A percentile compares a stretch with the other conserved stretches of the same genome.
These are phyloP conservation scores for Alternaria incomplexa DNA, from an alignment of 2,329 filamentous ascomycete species.

Conservation along the genomic window DNA sequence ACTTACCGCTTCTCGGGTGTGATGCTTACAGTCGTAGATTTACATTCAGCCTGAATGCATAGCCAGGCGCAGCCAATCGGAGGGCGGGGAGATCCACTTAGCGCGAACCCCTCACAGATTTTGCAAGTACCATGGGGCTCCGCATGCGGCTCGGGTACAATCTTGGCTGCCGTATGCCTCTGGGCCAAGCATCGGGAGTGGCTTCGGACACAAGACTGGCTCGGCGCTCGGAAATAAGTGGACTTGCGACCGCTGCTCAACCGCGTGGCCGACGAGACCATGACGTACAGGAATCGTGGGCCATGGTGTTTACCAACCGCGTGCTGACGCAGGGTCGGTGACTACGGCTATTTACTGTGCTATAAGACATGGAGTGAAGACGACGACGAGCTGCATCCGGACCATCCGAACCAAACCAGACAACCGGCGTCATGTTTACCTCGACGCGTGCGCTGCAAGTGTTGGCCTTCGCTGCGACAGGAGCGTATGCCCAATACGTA, in stretches of 20 bases:
- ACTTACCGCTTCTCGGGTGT: background rate
- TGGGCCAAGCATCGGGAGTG: slow-evolving; percentile 14
- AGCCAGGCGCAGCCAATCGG: slow-evolving; percentile 21
- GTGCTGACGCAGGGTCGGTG: background rate
- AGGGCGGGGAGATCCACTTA: background rate
- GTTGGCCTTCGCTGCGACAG: slow-evolving; percentile 15
- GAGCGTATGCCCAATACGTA: slow-evolving; percentile 20
- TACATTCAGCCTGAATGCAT: slow-evolving; percentile 30
- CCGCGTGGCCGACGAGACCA: slow-evolving; percentile 6
- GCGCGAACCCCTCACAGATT: slow-evolving; percentile 22
- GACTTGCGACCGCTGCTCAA: slow-evolving; percentile 1
- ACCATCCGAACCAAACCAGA: background rate
- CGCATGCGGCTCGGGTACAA: slow-evolving; percentile 15
- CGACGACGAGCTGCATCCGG: background rate
- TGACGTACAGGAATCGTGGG: slow-evolving; percentile 20
- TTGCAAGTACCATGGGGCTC: slow-evolving; percentile 19
- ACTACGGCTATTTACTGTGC: slow-evolving; percentile 25
- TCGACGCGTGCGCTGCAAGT: slow-evolving; percentile 10
- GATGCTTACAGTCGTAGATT: background rate
- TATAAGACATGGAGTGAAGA: slow-evolving; percentile 14
- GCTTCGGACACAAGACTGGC: slow-evolving; percentile 10
- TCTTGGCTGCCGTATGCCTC: slow-evolving; percentile 6
- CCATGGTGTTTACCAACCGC: slow-evolving; percentile 4
- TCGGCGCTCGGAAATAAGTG: slow-evolving; percentile 7
- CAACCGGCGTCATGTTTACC: slow-evolving; percentile 15